Conservation (phyloP, 2,329 filamentous ascomycete species). For the Colletotrichum horii region DNA sequence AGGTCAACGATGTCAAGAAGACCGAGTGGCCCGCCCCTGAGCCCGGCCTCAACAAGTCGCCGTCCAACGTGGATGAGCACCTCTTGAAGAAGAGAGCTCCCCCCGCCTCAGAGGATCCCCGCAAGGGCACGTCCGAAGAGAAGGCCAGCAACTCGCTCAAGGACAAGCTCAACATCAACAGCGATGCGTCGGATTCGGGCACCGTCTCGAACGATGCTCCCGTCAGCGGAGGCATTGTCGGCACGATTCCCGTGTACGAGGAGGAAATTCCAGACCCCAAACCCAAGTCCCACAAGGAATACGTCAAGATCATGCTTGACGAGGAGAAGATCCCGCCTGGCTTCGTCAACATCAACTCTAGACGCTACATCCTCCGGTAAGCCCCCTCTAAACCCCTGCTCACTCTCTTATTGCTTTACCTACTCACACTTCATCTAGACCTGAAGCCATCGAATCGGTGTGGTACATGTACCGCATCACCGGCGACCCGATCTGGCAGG, state of each 20-base stretch:
- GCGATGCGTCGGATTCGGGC: not conserved
- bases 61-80: conserved; percentile 17
- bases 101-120: conserved; percentile 21
- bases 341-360: conserved; percentile 49
- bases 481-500: conserved; percentile 75
- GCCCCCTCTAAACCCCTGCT: conserved; percentile 33
- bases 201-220: conserved; percentile 21
- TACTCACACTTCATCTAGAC: conserved; percentile 49
- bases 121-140: conserved; percentile 5
- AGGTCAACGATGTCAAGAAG: conserved; percentile 16
- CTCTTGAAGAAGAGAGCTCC: conserved; percentile 13
- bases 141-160: conserved; percentile 27
- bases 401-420: conserved; percentile 4
- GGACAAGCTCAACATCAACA: conserved; percentile 28
- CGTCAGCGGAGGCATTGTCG: conserved; percentile 22
- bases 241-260: conserved; percentile 32
- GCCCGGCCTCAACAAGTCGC: conserved; percentile 11
- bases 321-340: conserved; percentile 54
- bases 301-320: conserved; percentile 49
- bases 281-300: conserved; percentile 60
- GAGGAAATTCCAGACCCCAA: conserved; percentile 37
- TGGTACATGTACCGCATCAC: conserved; percentile 93
- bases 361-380: conserved; percentile 68
- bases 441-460: conserved; percentile 86
- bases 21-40: conserved; percentile 15